phyloP scores from a whole-genome alignment of 345 rosid species.

The Cardamine chenopodiifolia region DNA sequence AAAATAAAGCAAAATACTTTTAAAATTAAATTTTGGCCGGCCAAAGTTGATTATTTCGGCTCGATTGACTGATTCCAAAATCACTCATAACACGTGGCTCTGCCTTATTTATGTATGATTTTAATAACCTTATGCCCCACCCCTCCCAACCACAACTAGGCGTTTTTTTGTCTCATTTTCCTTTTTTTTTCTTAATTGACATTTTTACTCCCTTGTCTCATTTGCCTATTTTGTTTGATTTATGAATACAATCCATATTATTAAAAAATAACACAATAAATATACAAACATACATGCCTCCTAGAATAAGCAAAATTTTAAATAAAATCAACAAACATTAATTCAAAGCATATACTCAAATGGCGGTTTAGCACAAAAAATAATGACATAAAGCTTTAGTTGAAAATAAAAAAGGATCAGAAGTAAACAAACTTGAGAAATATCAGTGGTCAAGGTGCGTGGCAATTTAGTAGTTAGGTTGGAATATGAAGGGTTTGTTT shows the following conservation, averaged over 20 bases:
- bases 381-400: background rate
- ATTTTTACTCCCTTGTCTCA: background rate
- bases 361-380: background rate
- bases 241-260: background rate
- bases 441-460: constrained; percentile 27
- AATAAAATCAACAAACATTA: background rate
- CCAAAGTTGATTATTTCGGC: constrained; percentile 38
- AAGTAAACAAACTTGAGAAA: background rate
- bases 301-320: background rate
- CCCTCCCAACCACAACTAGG: background rate
- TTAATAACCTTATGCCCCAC: background rate
- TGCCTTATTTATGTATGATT: background rate
- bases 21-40: background rate
- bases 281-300: background rate
- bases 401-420: background rate
- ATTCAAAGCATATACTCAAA: too few relatives aligned
- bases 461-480: background rate
- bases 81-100: constrained; percentile 15
- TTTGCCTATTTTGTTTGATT: background rate
- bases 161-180: background rate
- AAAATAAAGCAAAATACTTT: background rate
- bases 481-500: background rate
- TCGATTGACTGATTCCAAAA: constrained; percentile 26
- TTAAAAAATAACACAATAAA: background rate
- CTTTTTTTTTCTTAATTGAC: background rate